Evolutionary conservation across 352 stramenopile species (phyloP), one percentile per base, ranked within the genome.

Genomic region (Globisporangium rhizosaccharum): DNA sequence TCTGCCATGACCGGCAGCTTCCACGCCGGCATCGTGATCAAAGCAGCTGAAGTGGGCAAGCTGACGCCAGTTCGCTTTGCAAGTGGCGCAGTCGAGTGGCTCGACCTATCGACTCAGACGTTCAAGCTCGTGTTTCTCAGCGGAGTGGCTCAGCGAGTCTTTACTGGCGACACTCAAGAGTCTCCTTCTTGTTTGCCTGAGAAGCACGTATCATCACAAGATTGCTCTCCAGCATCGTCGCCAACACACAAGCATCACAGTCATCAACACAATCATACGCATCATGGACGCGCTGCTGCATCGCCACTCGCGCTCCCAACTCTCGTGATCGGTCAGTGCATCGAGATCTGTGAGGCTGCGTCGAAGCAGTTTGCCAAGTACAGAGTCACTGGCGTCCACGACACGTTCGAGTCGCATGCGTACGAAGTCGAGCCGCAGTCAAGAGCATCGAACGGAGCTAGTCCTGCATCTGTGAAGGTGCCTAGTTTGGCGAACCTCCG

Each of bases 91-190:
- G 56, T 83, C 28, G 75, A 87, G 47, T 87, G 77, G 77, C 37
- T 82, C n/a, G 77, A 85, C 46, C 56, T 87, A 10, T 68, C 66
- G 0, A 68, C 66, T 12, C 77, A 87, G 45, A 80, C 77, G 0
- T 87, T 85, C 60, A 85, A 87, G 54, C 54, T 87, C 12, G 57
- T 83, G 10, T 87, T 85, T 51, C 25, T 76, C 2, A 53, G 47
- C 50, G 2, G 30, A 26, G 44, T 5, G 10, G n/a, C 44, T 14
- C 9, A 1, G 11, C 28, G 12, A 3, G 9, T 12, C 9, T 6
- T 11, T 20, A 47, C 23, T 39, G 55, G 6, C 8, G 44, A 57
- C 0, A 7, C 26, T 14, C 44, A 23, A 1, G 37, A 66, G 14
- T 51, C 53, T 6, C 7, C 41, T 11, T 28, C n/a, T 23, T 23